phyloP scores from a whole-genome alignment of 140 eudicot genomes.

The Cichorium intybus region DNA sequence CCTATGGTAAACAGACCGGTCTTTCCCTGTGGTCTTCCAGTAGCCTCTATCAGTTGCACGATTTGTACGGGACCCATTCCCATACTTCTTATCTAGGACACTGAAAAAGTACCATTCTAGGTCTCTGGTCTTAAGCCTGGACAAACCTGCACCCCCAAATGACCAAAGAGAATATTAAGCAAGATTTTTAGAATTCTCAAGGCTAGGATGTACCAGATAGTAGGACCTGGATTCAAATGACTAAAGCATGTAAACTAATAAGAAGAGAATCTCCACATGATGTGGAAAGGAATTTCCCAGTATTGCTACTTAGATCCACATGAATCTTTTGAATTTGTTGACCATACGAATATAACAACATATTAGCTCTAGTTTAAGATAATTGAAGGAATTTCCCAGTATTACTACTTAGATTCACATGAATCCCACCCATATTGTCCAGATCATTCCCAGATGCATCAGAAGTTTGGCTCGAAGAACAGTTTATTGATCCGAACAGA shows the following conservation, averaged over 20 bases:
- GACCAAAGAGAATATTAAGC: constrained; percentile 15
- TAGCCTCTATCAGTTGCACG: constrained; percentile 91
- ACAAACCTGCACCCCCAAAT: constrained; percentile 48
- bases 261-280: not conserved
- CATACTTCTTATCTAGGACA: constrained; percentile 86
- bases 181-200: not conserved
- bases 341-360: not conserved
- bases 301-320: constrained; percentile 17
- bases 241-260: not conserved
- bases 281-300: not conserved
- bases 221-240: not conserved
- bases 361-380: constrained; percentile 4
- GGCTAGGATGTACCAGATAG: not conserved
- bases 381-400: not conserved
- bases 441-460: constrained; percentile 20
- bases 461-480: not conserved
- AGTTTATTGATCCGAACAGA: constrained; percentile 4
- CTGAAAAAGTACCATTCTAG: constrained; percentile 96
- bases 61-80: constrained; percentile 86
- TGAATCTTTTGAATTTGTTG: constrained; percentile 10
- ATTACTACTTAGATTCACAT: constrained; percentile 17
- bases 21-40: constrained; percentile 98
- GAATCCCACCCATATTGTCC: not conserved
- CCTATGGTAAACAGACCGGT: constrained; percentile 77
- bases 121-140: constrained; percentile 83